Conservation (phyloP, 1,139 yeast genomes). For the Geotrichum phurueaensis region DNA sequence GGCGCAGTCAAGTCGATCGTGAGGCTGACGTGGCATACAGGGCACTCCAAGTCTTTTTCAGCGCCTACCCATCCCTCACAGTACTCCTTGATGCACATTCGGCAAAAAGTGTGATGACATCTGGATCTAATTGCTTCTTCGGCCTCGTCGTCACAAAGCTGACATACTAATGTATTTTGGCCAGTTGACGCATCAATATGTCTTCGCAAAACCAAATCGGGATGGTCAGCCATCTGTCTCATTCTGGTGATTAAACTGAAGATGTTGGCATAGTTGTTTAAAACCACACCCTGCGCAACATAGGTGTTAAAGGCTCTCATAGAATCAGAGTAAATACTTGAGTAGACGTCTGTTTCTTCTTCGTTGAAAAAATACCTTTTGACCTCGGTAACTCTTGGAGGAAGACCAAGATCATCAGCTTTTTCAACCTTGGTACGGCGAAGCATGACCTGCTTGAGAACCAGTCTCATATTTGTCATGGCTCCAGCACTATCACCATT, state of each 20-base stretch:
- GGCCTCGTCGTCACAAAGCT: conserved; percentile 93
- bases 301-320: conserved; percentile 75
- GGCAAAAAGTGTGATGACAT: conserved; percentile 88
- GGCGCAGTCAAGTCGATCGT: conserved; percentile 89
- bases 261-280: conserved; percentile 92
- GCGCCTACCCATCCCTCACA: conserved; percentile 74
- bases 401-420: conserved; percentile 94
- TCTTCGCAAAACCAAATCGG: conserved; percentile 82
- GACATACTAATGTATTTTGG: conserved; percentile 74
- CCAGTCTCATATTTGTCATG: conserved; percentile 65
- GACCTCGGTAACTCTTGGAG: conserved; percentile 87
- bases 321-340: conserved; percentile 80
- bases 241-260: conserved; percentile 92
- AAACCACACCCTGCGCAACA: conserved; percentile 91
- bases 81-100: conserved; percentile 86
- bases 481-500: conserved; percentile 73
- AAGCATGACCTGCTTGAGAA: conserved; percentile 76
- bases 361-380: conserved; percentile 82
- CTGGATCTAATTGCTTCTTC: conserved; percentile 94
- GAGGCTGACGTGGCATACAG: conserved; percentile 90
- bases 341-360: conserved; percentile 88
- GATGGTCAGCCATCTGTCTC: conserved; percentile 98
- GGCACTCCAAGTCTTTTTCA: conserved; percentile 65
- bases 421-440: conserved; percentile 92
- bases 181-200: conserved; percentile 35